phyloP scores from a whole-genome alignment of 352 stramenopile species.

The Phytophthora sp. region DNA sequence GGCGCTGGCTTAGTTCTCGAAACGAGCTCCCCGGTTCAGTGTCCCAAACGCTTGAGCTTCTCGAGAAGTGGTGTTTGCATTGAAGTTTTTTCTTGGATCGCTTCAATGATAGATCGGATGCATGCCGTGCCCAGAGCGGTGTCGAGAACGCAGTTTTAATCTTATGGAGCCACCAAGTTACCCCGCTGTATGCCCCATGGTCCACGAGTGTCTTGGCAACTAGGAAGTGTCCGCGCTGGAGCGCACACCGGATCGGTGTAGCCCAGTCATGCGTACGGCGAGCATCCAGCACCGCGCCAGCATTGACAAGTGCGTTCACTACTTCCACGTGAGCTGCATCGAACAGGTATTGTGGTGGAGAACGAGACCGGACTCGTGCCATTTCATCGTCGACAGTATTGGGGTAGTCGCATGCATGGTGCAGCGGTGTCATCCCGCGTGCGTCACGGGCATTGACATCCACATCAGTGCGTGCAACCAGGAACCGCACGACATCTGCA shows the following conservation, averaged over 20 bases:
- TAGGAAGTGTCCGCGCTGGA: conserved; percentile 33
- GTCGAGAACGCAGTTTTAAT: conserved; percentile 39
- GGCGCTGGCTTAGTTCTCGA: background rate
- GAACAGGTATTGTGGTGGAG: conserved; percentile 18
- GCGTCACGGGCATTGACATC: conserved; percentile 30
- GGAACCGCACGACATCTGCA: conserved; percentile 29
- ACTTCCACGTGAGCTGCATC: conserved; percentile 35
- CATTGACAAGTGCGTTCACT: conserved; percentile 22
- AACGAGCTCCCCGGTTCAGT: conserved; percentile 1
- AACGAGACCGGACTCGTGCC: background rate
- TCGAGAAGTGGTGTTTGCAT: background rate
- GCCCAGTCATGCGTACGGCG: conserved; percentile 18
- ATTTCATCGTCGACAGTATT: background rate
- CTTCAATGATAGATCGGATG: background rate
- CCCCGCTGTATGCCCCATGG: conserved; percentile 26
- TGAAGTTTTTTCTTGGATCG: background rate
- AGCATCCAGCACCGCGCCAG: conserved; percentile 26
- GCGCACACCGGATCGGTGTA: conserved; percentile 40
- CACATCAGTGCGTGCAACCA: conserved; percentile 30
- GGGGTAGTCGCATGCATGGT: conserved; percentile 40
- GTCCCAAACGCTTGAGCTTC: conserved; percentile 6
- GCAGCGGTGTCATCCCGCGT: conserved; percentile 46
- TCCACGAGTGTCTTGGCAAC: conserved; percentile 41
- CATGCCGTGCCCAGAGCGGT: background rate
- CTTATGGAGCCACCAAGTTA: conserved; percentile 31